Evolutionary conservation across 495 filamentous ascomycete species (phyloP).

Genomic region (Xylaria palmicola): DNA sequence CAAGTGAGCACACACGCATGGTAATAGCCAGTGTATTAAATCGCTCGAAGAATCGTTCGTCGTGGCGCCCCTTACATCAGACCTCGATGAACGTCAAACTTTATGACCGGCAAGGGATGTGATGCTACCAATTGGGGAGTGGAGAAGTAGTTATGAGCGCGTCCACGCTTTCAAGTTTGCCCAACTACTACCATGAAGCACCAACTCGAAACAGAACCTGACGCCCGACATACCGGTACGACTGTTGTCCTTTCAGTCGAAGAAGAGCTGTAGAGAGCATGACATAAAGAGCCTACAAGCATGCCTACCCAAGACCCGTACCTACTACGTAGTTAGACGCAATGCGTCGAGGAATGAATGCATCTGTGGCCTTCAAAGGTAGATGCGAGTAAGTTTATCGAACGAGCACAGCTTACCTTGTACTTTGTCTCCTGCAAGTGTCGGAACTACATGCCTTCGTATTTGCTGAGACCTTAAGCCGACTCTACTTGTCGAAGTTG

Average conservation of each 20-base stretch:
- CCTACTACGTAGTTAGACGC: not conserved
- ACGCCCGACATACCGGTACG: not conserved
- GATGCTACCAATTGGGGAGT: slow-evolving; percentile 8
- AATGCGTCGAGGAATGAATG: not conserved
- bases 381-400: not conserved
- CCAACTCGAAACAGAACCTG: slow-evolving; percentile 1
- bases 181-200: not conserved
- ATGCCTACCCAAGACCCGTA: not conserved
- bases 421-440: slow-evolving; percentile 6
- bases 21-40: not conserved
- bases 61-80: not conserved
- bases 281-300: not conserved
- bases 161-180: not conserved
- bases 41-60: not conserved
- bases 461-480: not conserved
- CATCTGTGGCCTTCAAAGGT: not conserved
- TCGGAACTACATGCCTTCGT: slow-evolving; percentile 12
- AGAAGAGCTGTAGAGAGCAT: not conserved
- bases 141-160: not conserved
- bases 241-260: not conserved
- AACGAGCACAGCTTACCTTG: slow-evolving; percentile 3
- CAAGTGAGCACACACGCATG: not conserved
- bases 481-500: not conserved
- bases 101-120: slow-evolving; percentile 7
- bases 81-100: not conserved